phyloP scores from a whole-genome alignment of 2,329 filamentous ascomycete species.

The Penicillium sp. region DNA sequence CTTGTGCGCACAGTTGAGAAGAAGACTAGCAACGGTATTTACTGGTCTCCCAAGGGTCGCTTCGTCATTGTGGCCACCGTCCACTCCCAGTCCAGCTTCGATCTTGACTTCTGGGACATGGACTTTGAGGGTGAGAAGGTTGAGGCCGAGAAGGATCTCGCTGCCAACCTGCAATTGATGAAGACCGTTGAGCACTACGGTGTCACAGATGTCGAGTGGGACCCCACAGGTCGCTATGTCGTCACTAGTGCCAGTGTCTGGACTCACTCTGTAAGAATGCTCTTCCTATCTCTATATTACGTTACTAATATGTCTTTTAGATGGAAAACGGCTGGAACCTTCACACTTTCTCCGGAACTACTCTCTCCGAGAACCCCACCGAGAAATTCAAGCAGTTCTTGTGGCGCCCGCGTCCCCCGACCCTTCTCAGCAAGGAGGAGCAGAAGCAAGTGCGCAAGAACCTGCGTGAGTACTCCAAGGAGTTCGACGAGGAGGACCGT shows the following conservation, averaged over 20 bases:
- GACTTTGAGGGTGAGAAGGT: slow-evolving; percentile 98
- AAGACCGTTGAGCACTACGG: slow-evolving; percentile 93
- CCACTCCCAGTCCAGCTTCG: slow-evolving; percentile 87
- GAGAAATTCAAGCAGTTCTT: slow-evolving; percentile 98
- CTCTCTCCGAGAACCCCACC: slow-evolving; percentile 84
- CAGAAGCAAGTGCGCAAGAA: slow-evolving; percentile 98
- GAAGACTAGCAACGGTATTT: slow-evolving; percentile 99
- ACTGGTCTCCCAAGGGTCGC: slow-evolving; percentile 94
- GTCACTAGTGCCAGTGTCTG: slow-evolving; percentile 90
- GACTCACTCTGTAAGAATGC: slow-evolving; percentile 82
- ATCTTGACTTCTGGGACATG: slow-evolving; percentile 96
- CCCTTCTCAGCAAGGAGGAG: slow-evolving; percentile 93
- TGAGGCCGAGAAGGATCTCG: slow-evolving; percentile 88
- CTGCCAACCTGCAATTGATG: slow-evolving; percentile 93
- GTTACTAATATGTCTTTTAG: slow-evolving; percentile 48
- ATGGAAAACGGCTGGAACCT: slow-evolving; percentile 99
- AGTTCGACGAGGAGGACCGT: slow-evolving; percentile 93
- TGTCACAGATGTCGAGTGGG: slow-evolving; percentile 97
- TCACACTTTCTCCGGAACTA: slow-evolving; percentile 92
- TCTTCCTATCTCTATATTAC: slow-evolving; percentile 3
- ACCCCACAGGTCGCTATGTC: slow-evolving; percentile 91
- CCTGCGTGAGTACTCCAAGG: slow-evolving; percentile 90
- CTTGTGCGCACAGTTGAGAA: slow-evolving; percentile 93
- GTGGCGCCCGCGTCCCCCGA: slow-evolving; percentile 89
- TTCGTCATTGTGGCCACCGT: slow-evolving; percentile 96